Evolutionary conservation across 2,329 filamentous ascomycete species (phyloP).

Genomic region (Exserohilum rostratum): DNA sequence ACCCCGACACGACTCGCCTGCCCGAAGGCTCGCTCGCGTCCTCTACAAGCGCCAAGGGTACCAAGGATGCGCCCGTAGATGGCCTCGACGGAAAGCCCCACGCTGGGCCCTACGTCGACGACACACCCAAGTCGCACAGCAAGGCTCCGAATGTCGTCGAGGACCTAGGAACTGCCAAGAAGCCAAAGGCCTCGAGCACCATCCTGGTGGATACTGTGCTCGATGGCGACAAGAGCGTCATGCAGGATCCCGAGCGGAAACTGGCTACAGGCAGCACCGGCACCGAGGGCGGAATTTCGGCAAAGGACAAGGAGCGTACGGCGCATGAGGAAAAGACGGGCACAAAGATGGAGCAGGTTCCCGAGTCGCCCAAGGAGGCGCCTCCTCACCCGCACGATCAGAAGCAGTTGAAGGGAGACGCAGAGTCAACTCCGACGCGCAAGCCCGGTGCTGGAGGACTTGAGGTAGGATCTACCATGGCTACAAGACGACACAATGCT

Average conservation of each 20-base stretch:
- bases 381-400: constrained; percentile 83
- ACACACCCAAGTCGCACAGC: constrained; percentile 38
- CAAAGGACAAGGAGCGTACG: constrained; percentile 79
- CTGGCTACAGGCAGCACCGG: constrained; percentile 85
- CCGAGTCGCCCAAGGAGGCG: constrained; percentile 82
- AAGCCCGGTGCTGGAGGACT: constrained; percentile 47
- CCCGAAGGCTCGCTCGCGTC: constrained; percentile 32
- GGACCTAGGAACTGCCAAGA: constrained; percentile 46
- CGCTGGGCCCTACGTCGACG: constrained; percentile 77
- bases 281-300: constrained; percentile 85
- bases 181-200: constrained; percentile 30
- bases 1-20: constrained; percentile 26
- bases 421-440: constrained; percentile 20
- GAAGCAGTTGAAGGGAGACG: constrained; percentile 57
- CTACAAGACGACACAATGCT: constrained; percentile 6
- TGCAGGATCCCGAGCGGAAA: constrained; percentile 82
- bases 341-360: constrained; percentile 73
- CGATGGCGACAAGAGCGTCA: constrained; percentile 74
- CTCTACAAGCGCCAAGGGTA: constrained; percentile 52
- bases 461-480: constrained; percentile 34
- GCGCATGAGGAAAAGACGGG: constrained; percentile 69
- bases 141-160: constrained; percentile 44
- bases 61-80: constrained; percentile 87
- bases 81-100: constrained; percentile 94
- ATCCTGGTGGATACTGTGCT: constrained; percentile 52